Evolutionary conservation across 2,329 filamentous ascomycete genomes (phyloP), one percentile per base, ranked within the genome.

Genomic region (Claviceps citrina): DNA sequence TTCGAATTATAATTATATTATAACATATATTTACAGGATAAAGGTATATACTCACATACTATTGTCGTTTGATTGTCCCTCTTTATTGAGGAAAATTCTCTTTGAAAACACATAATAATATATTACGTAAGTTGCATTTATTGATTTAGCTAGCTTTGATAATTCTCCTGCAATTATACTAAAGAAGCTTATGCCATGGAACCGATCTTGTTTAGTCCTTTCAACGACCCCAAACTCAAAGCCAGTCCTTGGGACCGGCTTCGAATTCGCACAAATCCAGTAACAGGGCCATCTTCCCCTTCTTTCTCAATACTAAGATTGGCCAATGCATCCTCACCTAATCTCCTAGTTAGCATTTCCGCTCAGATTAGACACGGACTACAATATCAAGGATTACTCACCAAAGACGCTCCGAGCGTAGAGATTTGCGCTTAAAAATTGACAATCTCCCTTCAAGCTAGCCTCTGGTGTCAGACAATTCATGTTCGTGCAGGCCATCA

Each of bases 401-500:
- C 91, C 91, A 60, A 98, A 98, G 38, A 98, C 89, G 58, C 87
- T 96, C 53, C 85, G 78, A 46, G 91, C 91, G 56, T 98, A 98
- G 30, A 98, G 65, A 55, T 98, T 98, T 16, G 91, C 91, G 56
- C 87, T 95, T 59, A 98, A 63, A 70, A 98, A 98, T 57, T 95
- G 87, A 59, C 91, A 98, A 54, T 98, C 91, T 39, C 91, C 91
- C 70, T 94, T 89, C 59, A 98, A 73, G 44, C 86, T 93, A 19
- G 89, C 91, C 56, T 96, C 91, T 3, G 91, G 91, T 6, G 91
- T 98, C 54, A 98, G 66, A 61, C 91, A 98, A 59, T 80, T 91
- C 91, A 98, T 98, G 63, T 98, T 96, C 40, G 91, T 98, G 59
- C 83, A 89, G 45, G 86, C 85, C 91, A 96, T 96, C 44, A 98